Percentiles rank a stretch among this genome's conserved stretches.
phyloP scores from a whole-genome alignment of 805 yeast genomes.

The Candida germanica region DNA sequence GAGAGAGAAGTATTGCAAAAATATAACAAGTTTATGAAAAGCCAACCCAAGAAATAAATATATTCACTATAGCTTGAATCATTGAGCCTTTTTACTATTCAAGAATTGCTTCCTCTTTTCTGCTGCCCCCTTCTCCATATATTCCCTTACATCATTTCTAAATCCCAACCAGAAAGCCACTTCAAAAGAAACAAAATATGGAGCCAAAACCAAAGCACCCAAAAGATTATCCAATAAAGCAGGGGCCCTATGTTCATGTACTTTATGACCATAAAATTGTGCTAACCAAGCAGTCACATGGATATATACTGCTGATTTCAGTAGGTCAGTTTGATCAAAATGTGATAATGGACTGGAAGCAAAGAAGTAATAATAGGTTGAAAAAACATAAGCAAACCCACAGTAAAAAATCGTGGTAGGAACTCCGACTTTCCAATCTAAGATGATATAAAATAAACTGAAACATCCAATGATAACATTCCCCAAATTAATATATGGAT shows the following conservation, averaged over 20 bases:
- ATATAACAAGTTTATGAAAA: constrained; percentile 26
- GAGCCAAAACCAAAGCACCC: constrained; percentile 88
- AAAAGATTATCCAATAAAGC: constrained; percentile 78
- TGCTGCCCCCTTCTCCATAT: constrained; percentile 49
- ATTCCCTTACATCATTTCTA: constrained; percentile 46
- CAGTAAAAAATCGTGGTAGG: constrained; percentile 26
- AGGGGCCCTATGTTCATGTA: constrained; percentile 78
- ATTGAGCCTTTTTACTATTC: constrained; percentile 3
- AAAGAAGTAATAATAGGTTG: constrained; percentile 18
- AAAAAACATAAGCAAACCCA: constrained; percentile 21
- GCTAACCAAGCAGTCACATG: constrained; percentile 68
- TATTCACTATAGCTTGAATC: background rate
- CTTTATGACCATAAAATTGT: constrained; percentile 87
- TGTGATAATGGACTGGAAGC: constrained; percentile 2
- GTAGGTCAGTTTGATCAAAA: constrained; percentile 18
- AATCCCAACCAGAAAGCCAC: constrained; percentile 66
- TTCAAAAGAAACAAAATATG: constrained; percentile 84
- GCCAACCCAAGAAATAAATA: constrained; percentile 1
- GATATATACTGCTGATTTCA: constrained; percentile 30
- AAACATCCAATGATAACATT: constrained; percentile 44
- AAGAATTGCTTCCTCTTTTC: constrained; percentile 9
- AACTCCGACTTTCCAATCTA: constrained; percentile 48
- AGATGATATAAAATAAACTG: constrained; percentile 52
- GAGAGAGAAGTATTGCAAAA: constrained; percentile 55
- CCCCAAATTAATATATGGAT: constrained; percentile 46